These are phyloP conservation scores for Fusarium sp. DNA, from an alignment of 2,329 filamentous ascomycete genomes.

Conservation along the genomic window DNA sequence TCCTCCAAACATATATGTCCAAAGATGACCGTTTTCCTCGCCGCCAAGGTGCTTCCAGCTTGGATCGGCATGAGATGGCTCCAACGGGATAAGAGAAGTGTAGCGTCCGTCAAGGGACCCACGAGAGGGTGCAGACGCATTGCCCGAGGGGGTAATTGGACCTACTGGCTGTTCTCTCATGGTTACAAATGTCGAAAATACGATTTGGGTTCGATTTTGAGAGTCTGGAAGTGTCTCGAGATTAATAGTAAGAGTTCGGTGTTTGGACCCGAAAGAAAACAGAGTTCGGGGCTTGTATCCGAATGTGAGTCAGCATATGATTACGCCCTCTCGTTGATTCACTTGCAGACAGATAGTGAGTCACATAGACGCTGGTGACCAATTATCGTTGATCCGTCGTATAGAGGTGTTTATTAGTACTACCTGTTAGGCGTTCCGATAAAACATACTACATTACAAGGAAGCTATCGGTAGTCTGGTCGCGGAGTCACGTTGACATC, in stretches of 20 bases:
- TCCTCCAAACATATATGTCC: constrained; percentile 51
- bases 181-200: not conserved
- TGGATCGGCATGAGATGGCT: constrained; percentile 42
- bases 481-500: not conserved
- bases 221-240: not conserved
- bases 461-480: not conserved
- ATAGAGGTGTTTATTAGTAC: not conserved
- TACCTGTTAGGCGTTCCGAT: too few species aligned
- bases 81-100: constrained; percentile 48
- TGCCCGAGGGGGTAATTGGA: constrained; percentile 26
- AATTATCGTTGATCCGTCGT: not conserved
- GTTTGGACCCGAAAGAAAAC: not conserved
- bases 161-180: constrained; percentile 37
- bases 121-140: constrained; percentile 32
- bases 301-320: constrained; percentile 15
- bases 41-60: constrained; percentile 51
- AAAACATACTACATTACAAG: not conserved
- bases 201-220: not conserved
- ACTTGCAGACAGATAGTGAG: not conserved
- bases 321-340: not conserved
- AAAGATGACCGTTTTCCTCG: constrained; percentile 46
- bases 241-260: not conserved
- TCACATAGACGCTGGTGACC: not conserved
- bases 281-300: constrained; percentile 7
- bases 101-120: constrained; percentile 46